Evolutionary conservation across 1,284 basidiomycete species (phyloP), one percentile per base, ranked within the genome.

Genomic region (Trichosporon sp.): DNA sequence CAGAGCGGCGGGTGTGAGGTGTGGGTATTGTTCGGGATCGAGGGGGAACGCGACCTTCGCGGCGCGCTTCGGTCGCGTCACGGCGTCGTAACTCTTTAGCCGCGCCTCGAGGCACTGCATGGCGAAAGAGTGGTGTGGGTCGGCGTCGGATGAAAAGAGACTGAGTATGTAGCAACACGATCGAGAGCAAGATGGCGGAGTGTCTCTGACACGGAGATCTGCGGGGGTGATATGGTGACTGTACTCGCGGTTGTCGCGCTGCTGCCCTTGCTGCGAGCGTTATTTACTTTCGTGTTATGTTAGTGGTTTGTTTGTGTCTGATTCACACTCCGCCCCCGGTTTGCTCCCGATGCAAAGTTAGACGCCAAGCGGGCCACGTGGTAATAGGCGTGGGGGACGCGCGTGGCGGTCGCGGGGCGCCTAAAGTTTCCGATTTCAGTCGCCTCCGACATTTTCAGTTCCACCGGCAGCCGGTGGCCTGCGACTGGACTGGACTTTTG

Each of bases 1-100:
- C 27, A 94, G 85, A 4, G 84, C 82, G 57, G 83, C 78, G 1
- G 91, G 87, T 52, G 85, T 91, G 54, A 91, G 87, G 64, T 81
- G 78, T 1, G 80, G 80, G 62, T 77, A 70, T 2, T 70, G 69
- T 0, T 66, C 19, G 0, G 73, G 13, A 13, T 66, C 60, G 21
- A 77, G 71, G 3, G 80, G 78, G 70, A 77, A 81, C 14, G 69
- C 70, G 8, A 71, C 62, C 59, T 75, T 76, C 4, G 73, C 71
- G 13, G 65, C 62, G 14, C 70, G 62, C 63, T 74, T 76, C 5
- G 74, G 73, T 1, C 58, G 56, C 14, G 61, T 61, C 8, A 73
- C 62, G 0, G 72, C 68, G 27, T 59, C 31, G 68, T 75, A 80
- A 2, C 76, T 74, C 1, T 67, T 64, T 44, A 78, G 44, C 9